These are phyloP conservation scores for Amaranthus tricolor DNA, from an alignment of 179 eudicot species.

Conservation along the genomic window DNA sequence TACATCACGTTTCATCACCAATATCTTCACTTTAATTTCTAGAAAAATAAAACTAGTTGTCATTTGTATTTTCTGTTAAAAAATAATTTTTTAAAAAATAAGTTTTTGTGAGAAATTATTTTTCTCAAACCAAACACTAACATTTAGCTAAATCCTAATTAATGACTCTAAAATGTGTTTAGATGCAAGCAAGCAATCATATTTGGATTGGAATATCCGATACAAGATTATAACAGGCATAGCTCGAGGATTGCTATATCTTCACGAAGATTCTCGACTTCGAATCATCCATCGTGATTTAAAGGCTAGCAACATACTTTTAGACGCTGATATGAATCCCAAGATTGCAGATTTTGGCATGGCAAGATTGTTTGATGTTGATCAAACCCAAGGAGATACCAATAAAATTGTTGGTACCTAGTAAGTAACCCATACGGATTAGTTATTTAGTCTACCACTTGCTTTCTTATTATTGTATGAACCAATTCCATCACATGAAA, in stretches of 20 bases:
- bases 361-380: slow-evolving; percentile 28
- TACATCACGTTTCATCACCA: too few species aligned
- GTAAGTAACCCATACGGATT: slow-evolving; percentile 21
- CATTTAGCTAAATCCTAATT: background rate
- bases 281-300: slow-evolving; percentile 45
- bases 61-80: too few species aligned
- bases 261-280: slow-evolving; percentile 47
- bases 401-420: slow-evolving; percentile 26
- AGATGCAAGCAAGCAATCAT: slow-evolving; percentile 27
- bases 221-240: slow-evolving; percentile 36
- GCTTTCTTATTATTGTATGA: too few species aligned
- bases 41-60: too few species aligned
- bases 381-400: slow-evolving; percentile 24
- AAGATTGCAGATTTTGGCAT: slow-evolving; percentile 49
- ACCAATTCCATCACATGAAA: background rate
- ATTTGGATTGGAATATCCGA: slow-evolving; percentile 40
- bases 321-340: slow-evolving; percentile 37
- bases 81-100: too few species aligned
- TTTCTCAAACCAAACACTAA: too few species aligned
- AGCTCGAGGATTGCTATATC: slow-evolving; percentile 47
- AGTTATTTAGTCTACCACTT: too few species aligned
- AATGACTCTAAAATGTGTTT: background rate
- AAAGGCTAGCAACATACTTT: slow-evolving; percentile 42
- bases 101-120: too few species aligned
- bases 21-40: too few species aligned